Conservation (phyloP, 352 stramenopile genomes). For the Paralagenidium karlingii region DNA sequence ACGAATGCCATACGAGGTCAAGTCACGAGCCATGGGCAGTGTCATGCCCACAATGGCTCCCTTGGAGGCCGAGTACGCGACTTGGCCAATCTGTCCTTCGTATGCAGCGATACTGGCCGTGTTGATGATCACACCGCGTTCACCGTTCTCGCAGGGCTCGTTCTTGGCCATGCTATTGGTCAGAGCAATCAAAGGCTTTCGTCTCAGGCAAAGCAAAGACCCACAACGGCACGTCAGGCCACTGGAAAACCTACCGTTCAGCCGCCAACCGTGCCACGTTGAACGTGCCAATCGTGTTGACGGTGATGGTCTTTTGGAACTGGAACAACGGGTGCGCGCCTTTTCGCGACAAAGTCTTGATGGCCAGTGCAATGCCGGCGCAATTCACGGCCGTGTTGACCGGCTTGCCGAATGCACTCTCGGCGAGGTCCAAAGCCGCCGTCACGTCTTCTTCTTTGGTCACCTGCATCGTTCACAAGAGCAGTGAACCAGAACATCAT, state of each 20-base stretch:
- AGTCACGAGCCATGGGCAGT: slow-evolving; percentile 91
- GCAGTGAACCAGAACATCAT: slow-evolving; percentile 4
- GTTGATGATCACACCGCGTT: slow-evolving; percentile 97
- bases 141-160: slow-evolving; percentile 46
- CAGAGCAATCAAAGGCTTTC: too few species aligned
- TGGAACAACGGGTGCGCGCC: slow-evolving; percentile 83
- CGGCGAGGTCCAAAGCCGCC: slow-evolving; percentile 84
- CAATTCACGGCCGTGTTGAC: slow-evolving; percentile 94
- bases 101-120: slow-evolving; percentile 97
- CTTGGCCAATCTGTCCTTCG: slow-evolving; percentile 95
- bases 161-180: slow-evolving; percentile 75
- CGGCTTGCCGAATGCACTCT: slow-evolving; percentile 83
- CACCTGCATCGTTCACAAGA: slow-evolving; percentile 44
- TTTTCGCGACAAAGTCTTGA: slow-evolving; percentile 91
- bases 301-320: slow-evolving; percentile 91
- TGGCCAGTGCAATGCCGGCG: slow-evolving; percentile 88
- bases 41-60: slow-evolving; percentile 95
- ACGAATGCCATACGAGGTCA: slow-evolving; percentile 88
- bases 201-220: too few species aligned
- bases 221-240: background rate
- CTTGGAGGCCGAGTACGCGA: slow-evolving; percentile 95
- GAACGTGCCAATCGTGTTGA: slow-evolving; percentile 97
- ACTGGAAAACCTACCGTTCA: slow-evolving; percentile 52
- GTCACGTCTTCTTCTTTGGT: slow-evolving; percentile 84
- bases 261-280: slow-evolving; percentile 93